Percentiles rank a stretch among this genome's conserved stretches.
These are phyloP conservation scores for Pseudohalonectria lignicola DNA, from an alignment of 2,329 filamentous ascomycete species.

Conservation along the genomic window DNA sequence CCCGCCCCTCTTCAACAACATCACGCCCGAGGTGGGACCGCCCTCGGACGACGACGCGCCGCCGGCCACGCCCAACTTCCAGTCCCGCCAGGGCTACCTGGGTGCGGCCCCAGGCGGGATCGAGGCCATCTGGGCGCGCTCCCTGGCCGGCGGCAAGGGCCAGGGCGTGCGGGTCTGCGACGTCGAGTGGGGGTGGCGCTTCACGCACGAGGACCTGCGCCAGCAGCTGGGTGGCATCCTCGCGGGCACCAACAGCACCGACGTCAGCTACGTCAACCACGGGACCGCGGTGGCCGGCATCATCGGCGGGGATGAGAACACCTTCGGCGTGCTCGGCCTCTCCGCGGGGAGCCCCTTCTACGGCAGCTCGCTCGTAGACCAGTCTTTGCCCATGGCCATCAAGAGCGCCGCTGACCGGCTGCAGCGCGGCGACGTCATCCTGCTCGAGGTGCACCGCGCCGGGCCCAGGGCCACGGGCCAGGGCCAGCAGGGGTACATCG, in stretches of 20 bases:
- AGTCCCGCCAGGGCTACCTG: background rate
- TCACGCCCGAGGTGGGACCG: background rate
- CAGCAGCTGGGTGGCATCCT: background rate
- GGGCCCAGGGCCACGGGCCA: background rate
- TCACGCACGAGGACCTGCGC: conserved; percentile 1
- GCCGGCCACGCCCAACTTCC: conserved; percentile 1
- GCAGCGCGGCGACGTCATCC: background rate
- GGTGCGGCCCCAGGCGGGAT: background rate
- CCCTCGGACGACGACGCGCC: background rate
- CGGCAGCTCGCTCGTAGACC: background rate
- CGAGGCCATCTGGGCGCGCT: background rate
- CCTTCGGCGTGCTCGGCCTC: background rate
- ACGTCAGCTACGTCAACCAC: background rate
- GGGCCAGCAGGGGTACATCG: background rate
- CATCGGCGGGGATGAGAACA: background rate
- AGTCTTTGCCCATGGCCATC: background rate
- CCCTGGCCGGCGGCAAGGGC: background rate
- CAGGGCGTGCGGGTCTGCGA: background rate
- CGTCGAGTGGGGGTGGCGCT: conserved; percentile 1
- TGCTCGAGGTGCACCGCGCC: background rate
- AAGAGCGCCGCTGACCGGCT: background rate
- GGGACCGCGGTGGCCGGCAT: background rate
- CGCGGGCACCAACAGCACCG: background rate
- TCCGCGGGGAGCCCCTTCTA: background rate
- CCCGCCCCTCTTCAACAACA: background rate